Evolutionary conservation across 176 grass and related monocot genomes (phyloP).

Genomic region (Metroxylon sagu): DNA sequence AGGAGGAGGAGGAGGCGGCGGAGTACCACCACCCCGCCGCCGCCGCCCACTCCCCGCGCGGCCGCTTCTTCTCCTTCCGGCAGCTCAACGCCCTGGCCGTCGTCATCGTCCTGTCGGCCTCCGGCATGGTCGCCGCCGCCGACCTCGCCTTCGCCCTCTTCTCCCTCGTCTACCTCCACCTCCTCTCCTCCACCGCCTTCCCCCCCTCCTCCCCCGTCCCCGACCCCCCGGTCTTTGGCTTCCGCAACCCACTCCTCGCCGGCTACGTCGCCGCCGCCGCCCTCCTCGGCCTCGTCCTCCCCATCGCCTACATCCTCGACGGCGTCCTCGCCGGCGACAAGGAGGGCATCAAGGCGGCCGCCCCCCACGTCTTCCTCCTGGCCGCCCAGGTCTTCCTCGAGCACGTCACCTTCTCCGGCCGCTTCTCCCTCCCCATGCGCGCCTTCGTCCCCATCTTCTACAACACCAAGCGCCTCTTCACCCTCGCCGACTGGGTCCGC

Average conservation of each 20-base stretch:
- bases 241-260: constrained; percentile 20
- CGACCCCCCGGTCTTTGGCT: constrained; percentile 2
- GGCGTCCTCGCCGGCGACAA: constrained; percentile 45
- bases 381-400: constrained; percentile 68
- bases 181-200: constrained; percentile 9
- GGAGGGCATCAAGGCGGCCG: constrained; percentile 26
- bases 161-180: constrained; percentile 14
- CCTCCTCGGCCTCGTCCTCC: constrained; percentile 53
- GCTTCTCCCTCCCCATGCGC: constrained; percentile 65
- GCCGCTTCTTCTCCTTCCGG: constrained; percentile 31
- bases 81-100: constrained; percentile 11
- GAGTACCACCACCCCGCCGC: constrained; percentile 34
- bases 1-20: constrained; percentile 18
- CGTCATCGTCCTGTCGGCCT: constrained; percentile 39
- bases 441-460: constrained; percentile 53
- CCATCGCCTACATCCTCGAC: constrained; percentile 58
- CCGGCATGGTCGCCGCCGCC: constrained; percentile 7
- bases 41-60: constrained; percentile 30
- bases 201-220: background rate
- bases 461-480: constrained; percentile 65
- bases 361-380: constrained; percentile 79
- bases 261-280: constrained; percentile 31
- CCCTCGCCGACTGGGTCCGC: constrained; percentile 52
- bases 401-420: constrained; percentile 44
- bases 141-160: constrained; percentile 11